These are phyloP conservation scores for Corylus americana DNA, from an alignment of 306 rosid genomes.

Conservation along the genomic window DNA sequence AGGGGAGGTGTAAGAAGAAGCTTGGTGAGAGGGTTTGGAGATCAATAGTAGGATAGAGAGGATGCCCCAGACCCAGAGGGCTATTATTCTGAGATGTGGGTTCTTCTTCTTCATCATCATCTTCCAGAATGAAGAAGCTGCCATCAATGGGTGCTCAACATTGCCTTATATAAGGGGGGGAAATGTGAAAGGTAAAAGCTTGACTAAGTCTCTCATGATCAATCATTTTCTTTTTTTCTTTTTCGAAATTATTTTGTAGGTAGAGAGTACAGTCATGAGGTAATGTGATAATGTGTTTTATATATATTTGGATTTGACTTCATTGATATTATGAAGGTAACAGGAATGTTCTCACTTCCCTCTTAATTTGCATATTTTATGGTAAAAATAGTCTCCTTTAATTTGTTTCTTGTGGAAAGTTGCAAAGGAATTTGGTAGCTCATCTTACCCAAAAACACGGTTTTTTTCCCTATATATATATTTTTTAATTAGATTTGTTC, in stretches of 20 bases:
- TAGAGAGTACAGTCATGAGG: background rate
- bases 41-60: slow-evolving; percentile 21
- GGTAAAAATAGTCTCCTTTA: slow-evolving; percentile 4
- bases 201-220: background rate
- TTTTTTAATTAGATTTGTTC: slow-evolving; percentile 19
- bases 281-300: too few relatives aligned
- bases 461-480: slow-evolving; percentile 26
- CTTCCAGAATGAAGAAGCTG: slow-evolving; percentile 7
- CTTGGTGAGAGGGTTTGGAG: slow-evolving; percentile 56
- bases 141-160: slow-evolving; percentile 9
- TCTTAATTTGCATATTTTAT: background rate
- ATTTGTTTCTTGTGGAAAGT: slow-evolving; percentile 24
- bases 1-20: slow-evolving; percentile 23
- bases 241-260: background rate
- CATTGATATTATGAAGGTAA: background rate
- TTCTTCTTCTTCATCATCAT: slow-evolving; percentile 34
- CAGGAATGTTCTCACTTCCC: background rate
- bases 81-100: slow-evolving; percentile 16
- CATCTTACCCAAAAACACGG: slow-evolving; percentile 73
- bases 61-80: slow-evolving; percentile 1
- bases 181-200: background rate
- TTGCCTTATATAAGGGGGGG: slow-evolving; percentile 28
- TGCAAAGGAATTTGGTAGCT: slow-evolving; percentile 37
- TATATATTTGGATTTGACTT: background rate
- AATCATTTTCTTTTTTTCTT: background rate